Evolutionary conservation across 2,329 filamentous ascomycete species (phyloP), one percentile per base, ranked within the genome.

Genomic region (Stenocarpella maydis): DNA sequence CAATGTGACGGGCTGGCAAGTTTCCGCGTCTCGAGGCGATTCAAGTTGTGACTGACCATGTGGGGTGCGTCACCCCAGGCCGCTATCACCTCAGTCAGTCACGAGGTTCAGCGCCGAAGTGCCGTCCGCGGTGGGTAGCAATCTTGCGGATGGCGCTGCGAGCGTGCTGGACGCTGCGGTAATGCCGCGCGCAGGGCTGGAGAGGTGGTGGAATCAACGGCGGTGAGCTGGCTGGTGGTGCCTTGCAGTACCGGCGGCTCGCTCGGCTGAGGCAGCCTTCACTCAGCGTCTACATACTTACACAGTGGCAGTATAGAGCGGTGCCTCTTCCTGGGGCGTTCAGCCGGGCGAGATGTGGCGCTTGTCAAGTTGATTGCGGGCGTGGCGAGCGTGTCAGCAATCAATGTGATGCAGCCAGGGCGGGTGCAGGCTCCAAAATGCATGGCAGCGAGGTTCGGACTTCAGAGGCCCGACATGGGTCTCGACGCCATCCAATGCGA

Each of bases 231-330:
- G 34, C 9, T 37, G 6, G 10, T 37, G 34, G 34, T 37, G 34
- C 34, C 12, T 24, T 4, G 58, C 58, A 63, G 37, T 63, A 63
- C 37, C 28, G 28, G 58, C 58, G 58, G 58, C 58, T 63, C 49
- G 58, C 58, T 63, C 58, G 58, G 58, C 58, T 63, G 58, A 49
- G 43, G 58, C 58, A 63, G 58, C 43, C 58, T 47, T 63, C 43
- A 21, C 31, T 26, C 26, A 49, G 12, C 10, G 14, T 19, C 24
- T 19, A 47, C n/a, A n/a, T n/a, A n/a, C n/a, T n/a, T n/a, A n/a
- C n/a, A n/a, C n/a, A n/a, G n/a, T n/a, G n/a, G n/a, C n/a, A n/a
- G n/a, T n/a, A 4, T 6, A 43, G 26, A 49, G 58, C 58, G 7
- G 28, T 26, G 58, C 43, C 58, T 63, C 28, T 41, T 19, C 49